Evolutionary conservation across 192 early-diverging fungal species (phyloP).

Genomic region (Backusella luteola): DNA sequence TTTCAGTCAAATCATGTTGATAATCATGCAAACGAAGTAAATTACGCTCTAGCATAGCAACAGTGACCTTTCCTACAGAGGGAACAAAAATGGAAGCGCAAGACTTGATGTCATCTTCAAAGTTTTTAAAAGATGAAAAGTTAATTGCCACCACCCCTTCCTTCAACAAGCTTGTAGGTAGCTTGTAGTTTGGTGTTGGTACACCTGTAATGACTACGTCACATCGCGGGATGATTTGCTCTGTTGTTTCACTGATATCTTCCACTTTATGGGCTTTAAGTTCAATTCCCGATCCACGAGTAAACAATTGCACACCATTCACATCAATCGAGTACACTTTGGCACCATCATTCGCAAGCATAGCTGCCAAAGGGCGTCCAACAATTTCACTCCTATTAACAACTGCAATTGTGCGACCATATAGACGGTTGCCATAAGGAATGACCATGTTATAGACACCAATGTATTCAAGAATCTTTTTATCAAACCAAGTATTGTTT

Average conservation of each 20-base stretch:
- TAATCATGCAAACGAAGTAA: conserved; percentile 86
- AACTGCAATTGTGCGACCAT: conserved; percentile 89
- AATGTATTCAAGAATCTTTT: conserved; percentile 87
- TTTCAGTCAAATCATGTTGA: conserved; percentile 36
- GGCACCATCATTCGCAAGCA: conserved; percentile 98
- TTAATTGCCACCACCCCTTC: conserved; percentile 97
- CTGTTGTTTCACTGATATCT: conserved; percentile 69
- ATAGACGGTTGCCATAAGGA: conserved; percentile 90
- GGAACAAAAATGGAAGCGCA: conserved; percentile 95
- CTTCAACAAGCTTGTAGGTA: conserved; percentile 81
- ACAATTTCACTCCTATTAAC: conserved; percentile 98
- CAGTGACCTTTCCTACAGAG: conserved; percentile 96
- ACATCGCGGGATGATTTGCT: conserved; percentile 80
- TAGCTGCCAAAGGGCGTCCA: conserved; percentile 94
- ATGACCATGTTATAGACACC: conserved; percentile 89
- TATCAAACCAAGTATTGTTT: not conserved
- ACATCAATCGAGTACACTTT: conserved; percentile 96
- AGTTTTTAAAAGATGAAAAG: conserved; percentile 94
- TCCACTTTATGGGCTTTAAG: conserved; percentile 68
- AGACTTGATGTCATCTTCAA: conserved; percentile 88
- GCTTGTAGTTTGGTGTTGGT: conserved; percentile 82
- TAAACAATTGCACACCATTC: conserved; percentile 78
- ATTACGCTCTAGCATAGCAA: conserved; percentile 98
- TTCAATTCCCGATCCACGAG: conserved; percentile 59
- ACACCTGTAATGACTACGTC: conserved; percentile 99